Evolutionary conservation across 495 filamentous ascomycete genomes (phyloP).

Genomic region (Penicillium waksmanii): DNA sequence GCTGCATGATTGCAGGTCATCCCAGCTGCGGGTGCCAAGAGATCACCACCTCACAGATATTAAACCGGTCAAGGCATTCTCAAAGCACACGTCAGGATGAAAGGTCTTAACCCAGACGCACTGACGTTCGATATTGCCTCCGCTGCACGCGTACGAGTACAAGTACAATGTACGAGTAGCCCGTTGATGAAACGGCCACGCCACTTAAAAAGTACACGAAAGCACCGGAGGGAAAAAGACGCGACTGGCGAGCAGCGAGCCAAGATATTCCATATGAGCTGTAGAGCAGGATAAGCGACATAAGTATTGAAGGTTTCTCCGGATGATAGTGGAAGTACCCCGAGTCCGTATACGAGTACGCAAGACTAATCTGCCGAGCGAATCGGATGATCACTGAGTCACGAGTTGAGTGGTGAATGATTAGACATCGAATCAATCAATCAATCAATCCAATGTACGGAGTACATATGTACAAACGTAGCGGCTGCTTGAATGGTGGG

Average conservation of each 20-base stretch:
- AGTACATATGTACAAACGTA: not conserved
- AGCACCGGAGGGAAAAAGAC: not conserved
- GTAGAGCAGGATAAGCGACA: too few relatives aligned
- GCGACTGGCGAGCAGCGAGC: not conserved
- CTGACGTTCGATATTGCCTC: slow-evolving; percentile 3
- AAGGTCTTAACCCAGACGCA: slow-evolving; percentile 1
- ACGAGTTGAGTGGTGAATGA: not conserved
- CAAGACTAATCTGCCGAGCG: not conserved
- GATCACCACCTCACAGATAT: not conserved
- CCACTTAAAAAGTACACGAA: not conserved
- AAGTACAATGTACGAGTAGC: not conserved
- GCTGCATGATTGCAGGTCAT: not conserved
- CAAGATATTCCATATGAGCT: not conserved
- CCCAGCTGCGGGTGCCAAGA: slow-evolving; percentile 1
- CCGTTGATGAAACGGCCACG: not conserved
- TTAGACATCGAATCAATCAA: not conserved
- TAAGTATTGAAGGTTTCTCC: not conserved
- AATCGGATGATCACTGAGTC: not conserved
- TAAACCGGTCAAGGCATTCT: not conserved
- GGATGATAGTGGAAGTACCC: not conserved
- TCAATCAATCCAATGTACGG: not conserved
- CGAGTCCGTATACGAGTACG: not conserved
- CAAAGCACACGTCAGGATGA: slow-evolving; percentile 1
- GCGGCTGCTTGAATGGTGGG: slow-evolving; percentile 20
- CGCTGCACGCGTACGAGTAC: not conserved